A percentile compares a stretch with the other conserved stretches of the same genome.
phyloP scores from a whole-genome alignment of 495 filamentous ascomycete species.

The Penicillium waksmanii region DNA sequence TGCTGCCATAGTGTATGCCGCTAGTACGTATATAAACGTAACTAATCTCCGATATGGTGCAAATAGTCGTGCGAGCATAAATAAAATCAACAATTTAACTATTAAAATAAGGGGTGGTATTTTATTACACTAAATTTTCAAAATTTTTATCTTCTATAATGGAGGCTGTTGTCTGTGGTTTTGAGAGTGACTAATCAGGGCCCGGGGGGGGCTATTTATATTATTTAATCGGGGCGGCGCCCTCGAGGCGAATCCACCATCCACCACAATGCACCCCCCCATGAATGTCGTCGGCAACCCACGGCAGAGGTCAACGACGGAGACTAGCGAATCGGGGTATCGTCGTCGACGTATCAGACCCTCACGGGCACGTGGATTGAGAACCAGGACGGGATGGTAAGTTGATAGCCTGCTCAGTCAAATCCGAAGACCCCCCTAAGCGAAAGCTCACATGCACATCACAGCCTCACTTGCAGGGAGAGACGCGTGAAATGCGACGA shows the following conservation, averaged over 20 bases:
- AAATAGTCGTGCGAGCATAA: no score
- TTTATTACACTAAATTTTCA: no score
- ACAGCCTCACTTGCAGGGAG: conserved; percentile 20
- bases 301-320: not conserved
- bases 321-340: not conserved
- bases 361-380: conserved; percentile 2
- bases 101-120: no score
- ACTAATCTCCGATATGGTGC: no score
- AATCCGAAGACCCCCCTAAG: not conserved
- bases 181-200: no score
- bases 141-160: no score
- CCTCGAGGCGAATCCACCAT: conserved; percentile 2
- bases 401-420: not conserved
- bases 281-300: not conserved
- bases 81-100: no score
- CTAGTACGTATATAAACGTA: no score
- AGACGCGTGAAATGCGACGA: conserved; percentile 28
- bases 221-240: not conserved
- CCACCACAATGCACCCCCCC: not conserved
- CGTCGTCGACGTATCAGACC: conserved; percentile 1
- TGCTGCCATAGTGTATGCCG: no score
- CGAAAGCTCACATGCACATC: not conserved
- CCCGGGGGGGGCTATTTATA: not conserved
- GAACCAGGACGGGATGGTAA: conserved; percentile 3
- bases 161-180: no score